A percentile compares a stretch with the other conserved stretches of the same genome.
Conservation (phyloP, 2,329 filamentous ascomycete species). For the Trichoderma sp. region DNA sequence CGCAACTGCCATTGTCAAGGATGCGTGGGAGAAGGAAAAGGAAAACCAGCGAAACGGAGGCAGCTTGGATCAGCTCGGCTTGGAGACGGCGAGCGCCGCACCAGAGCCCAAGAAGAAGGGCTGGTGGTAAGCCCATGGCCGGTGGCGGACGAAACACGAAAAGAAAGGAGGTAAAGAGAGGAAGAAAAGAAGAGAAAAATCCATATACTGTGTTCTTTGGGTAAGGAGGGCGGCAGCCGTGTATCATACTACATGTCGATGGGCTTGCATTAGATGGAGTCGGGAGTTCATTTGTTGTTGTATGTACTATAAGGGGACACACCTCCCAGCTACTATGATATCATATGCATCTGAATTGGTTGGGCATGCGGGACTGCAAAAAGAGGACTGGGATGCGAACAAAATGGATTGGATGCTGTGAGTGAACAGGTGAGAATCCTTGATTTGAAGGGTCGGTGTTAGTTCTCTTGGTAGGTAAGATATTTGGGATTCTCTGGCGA, state of each 20-base stretch:
- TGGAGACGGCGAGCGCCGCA: conserved; percentile 38
- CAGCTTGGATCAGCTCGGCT: conserved; percentile 53
- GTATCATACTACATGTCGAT: conserved; percentile 49
- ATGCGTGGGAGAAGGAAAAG: conserved; percentile 53
- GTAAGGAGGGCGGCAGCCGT: conserved; percentile 33
- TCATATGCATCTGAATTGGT: conserved; percentile 20
- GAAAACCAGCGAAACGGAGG: conserved; percentile 55
- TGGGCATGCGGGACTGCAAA: conserved; percentile 6
- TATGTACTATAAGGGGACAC: conserved; percentile 39
- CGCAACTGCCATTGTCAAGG: conserved; percentile 42
- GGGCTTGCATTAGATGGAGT: conserved; percentile 52
- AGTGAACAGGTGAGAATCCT: too few relatives aligned
- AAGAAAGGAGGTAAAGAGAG: conserved; percentile 26
- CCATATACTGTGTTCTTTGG: conserved; percentile 12
- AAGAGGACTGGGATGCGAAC: background rate
- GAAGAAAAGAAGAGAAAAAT: conserved; percentile 1
- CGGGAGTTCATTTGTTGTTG: conserved; percentile 38
- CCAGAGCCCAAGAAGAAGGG: conserved; percentile 51
- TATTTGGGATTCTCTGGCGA: too few relatives aligned
- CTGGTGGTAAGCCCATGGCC: conserved; percentile 49
- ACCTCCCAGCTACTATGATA: conserved; percentile 28
- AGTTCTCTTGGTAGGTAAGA: too few relatives aligned
- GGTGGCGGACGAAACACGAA: conserved; percentile 30
- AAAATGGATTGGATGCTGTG: background rate
- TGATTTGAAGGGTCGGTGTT: too few relatives aligned